These are phyloP conservation scores for Knoxdaviesia capensis DNA, from an alignment of 2,329 filamentous ascomycete genomes.

Conservation along the genomic window DNA sequence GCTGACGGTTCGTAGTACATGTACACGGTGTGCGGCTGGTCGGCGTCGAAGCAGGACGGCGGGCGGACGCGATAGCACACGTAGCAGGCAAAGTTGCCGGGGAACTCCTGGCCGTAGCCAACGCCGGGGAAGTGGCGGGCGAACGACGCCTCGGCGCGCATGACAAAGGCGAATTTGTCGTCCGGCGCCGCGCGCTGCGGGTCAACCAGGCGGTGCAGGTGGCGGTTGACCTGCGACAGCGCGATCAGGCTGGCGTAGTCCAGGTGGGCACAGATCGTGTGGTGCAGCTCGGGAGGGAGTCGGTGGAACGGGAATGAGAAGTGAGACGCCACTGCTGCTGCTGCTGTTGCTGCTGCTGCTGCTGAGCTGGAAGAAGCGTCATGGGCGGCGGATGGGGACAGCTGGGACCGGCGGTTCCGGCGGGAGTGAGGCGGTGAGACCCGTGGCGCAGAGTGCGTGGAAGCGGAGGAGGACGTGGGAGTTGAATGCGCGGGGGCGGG, in stretches of 20 bases:
- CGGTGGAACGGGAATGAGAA: constrained; percentile 10
- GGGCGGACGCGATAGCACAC: constrained; percentile 19
- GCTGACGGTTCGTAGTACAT: no score
- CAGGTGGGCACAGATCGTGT: constrained; percentile 14
- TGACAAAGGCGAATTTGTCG: constrained; percentile 20
- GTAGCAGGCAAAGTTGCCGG: constrained; percentile 21
- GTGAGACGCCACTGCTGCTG: neutral
- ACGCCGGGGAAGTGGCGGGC: constrained; percentile 17
- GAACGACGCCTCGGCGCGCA: constrained; percentile 20
- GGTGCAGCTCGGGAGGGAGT: constrained; percentile 14
- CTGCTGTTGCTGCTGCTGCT: no score
- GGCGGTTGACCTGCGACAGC: constrained; percentile 16
- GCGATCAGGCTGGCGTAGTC: constrained; percentile 21
- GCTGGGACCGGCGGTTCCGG: no score
- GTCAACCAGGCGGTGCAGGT: constrained; percentile 14
- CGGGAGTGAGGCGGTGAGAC: no score
- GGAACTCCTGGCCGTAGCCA: constrained; percentile 15
- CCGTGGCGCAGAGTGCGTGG: no score
- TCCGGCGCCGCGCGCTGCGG: constrained; percentile 12
- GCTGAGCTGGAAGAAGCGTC: no score
- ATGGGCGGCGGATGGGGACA: no score
- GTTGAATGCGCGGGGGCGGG: no score
- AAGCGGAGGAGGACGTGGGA: no score
- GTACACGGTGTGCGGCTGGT: constrained; percentile 9
- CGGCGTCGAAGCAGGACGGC: constrained; percentile 17